Evolutionary conservation across 306 rosid species (phyloP).

Genomic region (Cicer cuneatum): DNA sequence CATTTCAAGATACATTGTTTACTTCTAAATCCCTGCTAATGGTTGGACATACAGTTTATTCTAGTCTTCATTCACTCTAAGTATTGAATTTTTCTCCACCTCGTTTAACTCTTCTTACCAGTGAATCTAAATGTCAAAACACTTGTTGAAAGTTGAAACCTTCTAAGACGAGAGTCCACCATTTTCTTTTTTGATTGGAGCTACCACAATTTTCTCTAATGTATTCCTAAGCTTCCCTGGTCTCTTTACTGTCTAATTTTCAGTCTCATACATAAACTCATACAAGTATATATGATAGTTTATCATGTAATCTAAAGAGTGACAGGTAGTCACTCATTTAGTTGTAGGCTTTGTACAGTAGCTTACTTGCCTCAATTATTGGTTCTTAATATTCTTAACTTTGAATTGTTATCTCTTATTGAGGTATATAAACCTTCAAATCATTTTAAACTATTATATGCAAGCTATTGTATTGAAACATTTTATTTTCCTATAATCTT

Average conservation of each 20-base stretch:
- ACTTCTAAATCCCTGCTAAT: neutral
- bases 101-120: neutral
- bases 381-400: slow-evolving; percentile 38
- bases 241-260: neutral
- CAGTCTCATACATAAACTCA: neutral
- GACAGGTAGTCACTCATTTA: neutral
- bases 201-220: neutral
- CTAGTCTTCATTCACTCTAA: neutral
- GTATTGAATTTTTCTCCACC: neutral
- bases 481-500: neutral
- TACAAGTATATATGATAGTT: slow-evolving; percentile 12
- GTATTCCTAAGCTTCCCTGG: neutral
- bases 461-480: neutral
- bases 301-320: slow-evolving; percentile 2
- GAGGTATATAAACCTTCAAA: neutral
- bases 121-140: neutral
- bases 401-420: slow-evolving; percentile 13
- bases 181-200: neutral
- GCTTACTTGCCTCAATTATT: slow-evolving; percentile 6
- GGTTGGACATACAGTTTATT: neutral
- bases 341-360: slow-evolving; percentile 6
- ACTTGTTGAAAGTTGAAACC: too few species aligned
- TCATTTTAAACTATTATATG: slow-evolving; percentile 15
- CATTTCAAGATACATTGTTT: neutral
- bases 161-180: too few species aligned